A percentile compares a stretch with the other conserved stretches of the same genome.
Conservation (phyloP, 2,329 filamentous ascomycete genomes). For the Cercospora berteroae region DNA sequence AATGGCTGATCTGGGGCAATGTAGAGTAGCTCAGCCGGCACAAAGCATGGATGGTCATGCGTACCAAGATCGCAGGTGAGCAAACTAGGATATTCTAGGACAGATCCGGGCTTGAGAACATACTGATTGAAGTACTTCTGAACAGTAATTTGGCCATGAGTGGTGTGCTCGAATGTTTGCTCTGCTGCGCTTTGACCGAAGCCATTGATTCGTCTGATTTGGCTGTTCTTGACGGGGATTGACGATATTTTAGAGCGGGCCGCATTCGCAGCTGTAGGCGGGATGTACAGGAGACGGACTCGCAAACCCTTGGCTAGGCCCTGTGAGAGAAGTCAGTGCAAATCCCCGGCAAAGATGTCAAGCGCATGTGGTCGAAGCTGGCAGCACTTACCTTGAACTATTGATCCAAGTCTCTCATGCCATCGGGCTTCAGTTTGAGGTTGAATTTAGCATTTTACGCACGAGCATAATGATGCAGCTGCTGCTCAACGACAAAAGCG, state of each 20-base stretch:
- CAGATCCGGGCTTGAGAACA: no score
- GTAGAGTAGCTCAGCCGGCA: conserved; percentile 14
- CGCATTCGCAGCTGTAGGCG: neutral
- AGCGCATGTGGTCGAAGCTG: no score
- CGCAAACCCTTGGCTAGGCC: neutral
- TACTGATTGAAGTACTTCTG: conserved; percentile 14
- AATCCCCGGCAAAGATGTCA: no score
- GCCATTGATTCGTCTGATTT: neutral
- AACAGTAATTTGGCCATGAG: neutral
- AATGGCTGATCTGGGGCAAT: conserved; percentile 13
- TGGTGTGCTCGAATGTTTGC: neutral
- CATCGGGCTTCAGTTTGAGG: no score
- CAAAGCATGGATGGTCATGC: neutral
- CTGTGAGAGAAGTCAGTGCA: no score
- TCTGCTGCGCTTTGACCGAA: neutral
- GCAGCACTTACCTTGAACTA: no score
- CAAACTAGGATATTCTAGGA: no score
- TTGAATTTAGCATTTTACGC: no score
- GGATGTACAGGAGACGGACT: neutral
- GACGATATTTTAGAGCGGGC: neutral
- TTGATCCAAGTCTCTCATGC: no score
- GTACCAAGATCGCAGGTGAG: conserved; percentile 10
- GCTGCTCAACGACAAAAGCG: no score
- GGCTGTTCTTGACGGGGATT: neutral
- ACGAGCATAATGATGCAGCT: no score